Evolutionary conservation across 139 green algal genomes (phyloP).

Genomic region (Tetratostichococcus sp.): DNA sequence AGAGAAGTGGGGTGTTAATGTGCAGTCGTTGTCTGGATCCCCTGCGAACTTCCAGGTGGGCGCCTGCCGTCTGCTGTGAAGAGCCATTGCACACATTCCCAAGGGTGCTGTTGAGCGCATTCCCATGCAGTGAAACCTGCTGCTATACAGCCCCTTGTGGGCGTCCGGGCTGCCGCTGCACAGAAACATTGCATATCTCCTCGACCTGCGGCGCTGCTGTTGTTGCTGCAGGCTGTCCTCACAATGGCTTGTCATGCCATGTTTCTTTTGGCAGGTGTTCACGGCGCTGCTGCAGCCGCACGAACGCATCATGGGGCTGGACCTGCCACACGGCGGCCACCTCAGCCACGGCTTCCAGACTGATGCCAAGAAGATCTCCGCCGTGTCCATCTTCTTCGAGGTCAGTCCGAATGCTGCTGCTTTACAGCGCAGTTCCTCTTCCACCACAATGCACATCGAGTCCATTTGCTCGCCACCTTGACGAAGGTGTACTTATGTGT

Average conservation of each 20-base stretch:
- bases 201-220: too few species aligned
- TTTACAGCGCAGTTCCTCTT: background rate
- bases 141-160: too few species aligned
- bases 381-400: slow-evolving; percentile 96
- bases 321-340: slow-evolving; percentile 96
- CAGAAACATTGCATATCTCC: too few species aligned
- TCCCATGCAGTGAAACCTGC: too few species aligned
- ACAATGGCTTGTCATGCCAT: too few species aligned
- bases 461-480: too few species aligned
- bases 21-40: slow-evolving; percentile 94
- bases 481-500: too few species aligned
- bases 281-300: slow-evolving; percentile 95
- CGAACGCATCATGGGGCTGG: slow-evolving; percentile 97
- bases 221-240: too few species aligned
- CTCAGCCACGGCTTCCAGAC: slow-evolving; percentile 96
- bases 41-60: slow-evolving; percentile 94
- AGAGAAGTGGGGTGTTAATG: slow-evolving; percentile 92
- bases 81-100: background rate
- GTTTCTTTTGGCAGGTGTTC: slow-evolving; percentile 96
- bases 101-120: too few species aligned
- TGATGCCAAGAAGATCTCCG: slow-evolving; percentile 97
- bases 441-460: too few species aligned
- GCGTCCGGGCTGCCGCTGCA: too few species aligned
- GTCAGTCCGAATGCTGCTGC: slow-evolving; percentile 15
- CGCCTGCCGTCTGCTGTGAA: background rate